Conservation (phyloP, 805 yeast genomes). For the Myxozyma sirexii region DNA sequence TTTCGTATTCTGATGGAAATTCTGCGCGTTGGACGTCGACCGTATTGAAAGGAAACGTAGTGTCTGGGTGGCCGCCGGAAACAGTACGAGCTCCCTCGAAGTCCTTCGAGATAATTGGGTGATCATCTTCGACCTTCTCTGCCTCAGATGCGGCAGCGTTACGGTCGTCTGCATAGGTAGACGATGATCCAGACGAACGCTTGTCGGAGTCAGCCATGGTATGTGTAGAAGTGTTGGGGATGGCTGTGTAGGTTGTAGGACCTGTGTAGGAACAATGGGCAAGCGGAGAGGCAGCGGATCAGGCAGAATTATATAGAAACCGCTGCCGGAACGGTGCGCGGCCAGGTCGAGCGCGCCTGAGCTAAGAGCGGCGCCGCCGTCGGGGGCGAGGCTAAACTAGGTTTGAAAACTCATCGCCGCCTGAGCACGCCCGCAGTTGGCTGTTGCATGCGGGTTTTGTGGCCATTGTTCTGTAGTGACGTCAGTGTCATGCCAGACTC, state of each 20-base stretch:
- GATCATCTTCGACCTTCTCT: background rate
- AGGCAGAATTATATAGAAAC: background rate
- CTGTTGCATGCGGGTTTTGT: background rate
- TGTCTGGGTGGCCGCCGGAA: conserved; percentile 35
- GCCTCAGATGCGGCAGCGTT: background rate
- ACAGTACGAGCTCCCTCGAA: background rate
- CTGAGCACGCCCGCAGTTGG: background rate
- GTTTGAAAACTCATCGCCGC: background rate
- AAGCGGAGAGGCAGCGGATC: background rate
- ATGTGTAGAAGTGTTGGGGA: background rate
- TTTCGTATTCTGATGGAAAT: conserved; percentile 87
- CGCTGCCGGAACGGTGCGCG: background rate
- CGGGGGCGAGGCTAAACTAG: background rate
- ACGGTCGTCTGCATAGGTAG: conserved; percentile 5
- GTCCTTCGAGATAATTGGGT: conserved; percentile 1
- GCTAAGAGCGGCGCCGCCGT: background rate
- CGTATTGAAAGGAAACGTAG: conserved; percentile 51
- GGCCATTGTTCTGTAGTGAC: background rate
- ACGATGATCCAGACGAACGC: conserved; percentile 13
- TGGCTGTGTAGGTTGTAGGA: too few relatives aligned
- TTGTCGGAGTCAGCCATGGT: conserved; percentile 4
- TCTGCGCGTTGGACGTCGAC: conserved; percentile 43
- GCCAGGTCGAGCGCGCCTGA: background rate
- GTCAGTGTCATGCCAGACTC: background rate
- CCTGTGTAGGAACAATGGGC: background rate